Conservation (phyloP, 192 early-diverging fungal genomes). For the Backusella australiensis region DNA sequence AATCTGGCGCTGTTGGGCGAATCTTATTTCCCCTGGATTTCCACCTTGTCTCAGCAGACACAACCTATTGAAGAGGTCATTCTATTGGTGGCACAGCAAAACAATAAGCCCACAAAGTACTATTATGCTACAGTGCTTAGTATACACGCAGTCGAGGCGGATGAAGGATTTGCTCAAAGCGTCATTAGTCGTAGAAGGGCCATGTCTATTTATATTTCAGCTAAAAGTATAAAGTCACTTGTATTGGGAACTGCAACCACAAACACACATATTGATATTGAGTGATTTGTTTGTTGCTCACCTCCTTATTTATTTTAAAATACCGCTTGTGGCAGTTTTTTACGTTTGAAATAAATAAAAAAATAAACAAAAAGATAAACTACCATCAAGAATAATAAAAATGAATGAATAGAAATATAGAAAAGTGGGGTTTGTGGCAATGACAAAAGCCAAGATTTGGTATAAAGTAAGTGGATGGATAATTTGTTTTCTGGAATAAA, state of each 20-base stretch:
- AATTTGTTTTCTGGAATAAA: background rate
- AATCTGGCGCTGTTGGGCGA: background rate
- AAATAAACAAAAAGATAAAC: too few relatives aligned
- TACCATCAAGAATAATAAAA: too few relatives aligned
- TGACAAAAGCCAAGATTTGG: too few relatives aligned
- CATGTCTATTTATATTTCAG: background rate
- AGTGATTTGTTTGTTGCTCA: background rate
- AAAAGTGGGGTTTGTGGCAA: too few relatives aligned
- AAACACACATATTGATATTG: background rate
- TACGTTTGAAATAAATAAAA: too few relatives aligned
- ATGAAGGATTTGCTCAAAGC: background rate
- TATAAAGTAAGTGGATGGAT: too few relatives aligned
- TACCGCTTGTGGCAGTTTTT: background rate
- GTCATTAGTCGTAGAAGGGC: background rate
- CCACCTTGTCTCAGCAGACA: background rate
- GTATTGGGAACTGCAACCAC: background rate
- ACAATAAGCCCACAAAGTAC: background rate
- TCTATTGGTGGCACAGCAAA: background rate
- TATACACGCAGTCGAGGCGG: background rate
- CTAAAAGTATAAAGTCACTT: background rate
- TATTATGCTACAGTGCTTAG: background rate
- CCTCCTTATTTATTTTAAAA: background rate
- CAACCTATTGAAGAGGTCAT: background rate
- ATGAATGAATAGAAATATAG: too few relatives aligned
- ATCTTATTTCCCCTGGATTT: constrained; percentile 1